phyloP scores from a whole-genome alignment of 139 green algal species.

The Yamagishiella unicocca region DNA sequence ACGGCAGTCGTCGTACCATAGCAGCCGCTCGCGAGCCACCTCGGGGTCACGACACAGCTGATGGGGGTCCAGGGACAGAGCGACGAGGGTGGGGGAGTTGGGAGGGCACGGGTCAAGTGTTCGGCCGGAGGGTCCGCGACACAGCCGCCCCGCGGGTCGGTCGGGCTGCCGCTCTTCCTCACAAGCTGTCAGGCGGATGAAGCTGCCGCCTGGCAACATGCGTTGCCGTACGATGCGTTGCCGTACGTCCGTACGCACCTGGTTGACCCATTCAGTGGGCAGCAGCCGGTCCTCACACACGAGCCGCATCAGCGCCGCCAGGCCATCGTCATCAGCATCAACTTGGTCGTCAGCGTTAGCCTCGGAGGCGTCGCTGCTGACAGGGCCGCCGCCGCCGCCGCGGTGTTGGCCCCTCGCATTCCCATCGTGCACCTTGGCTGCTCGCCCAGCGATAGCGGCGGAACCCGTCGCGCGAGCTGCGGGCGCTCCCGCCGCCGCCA shows the following conservation, averaged over 20 bases:
- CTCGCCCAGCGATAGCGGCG: too few relatives aligned
- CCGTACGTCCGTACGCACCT: not conserved
- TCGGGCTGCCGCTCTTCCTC: too few relatives aligned
- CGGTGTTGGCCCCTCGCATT: too few relatives aligned
- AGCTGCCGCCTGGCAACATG: too few relatives aligned
- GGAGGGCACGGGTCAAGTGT: too few relatives aligned
- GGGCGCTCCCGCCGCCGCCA: not conserved
- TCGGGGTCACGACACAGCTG: conserved; percentile 19
- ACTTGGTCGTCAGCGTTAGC: not conserved
- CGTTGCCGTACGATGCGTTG: too few relatives aligned
- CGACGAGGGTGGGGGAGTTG: not conserved
- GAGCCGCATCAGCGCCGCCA: not conserved
- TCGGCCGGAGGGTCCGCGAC: too few relatives aligned
- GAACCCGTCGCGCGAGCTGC: not conserved
- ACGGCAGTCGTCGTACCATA: conserved; percentile 35
- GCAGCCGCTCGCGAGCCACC: not conserved
- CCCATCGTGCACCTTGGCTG: too few relatives aligned
- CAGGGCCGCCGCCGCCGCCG: not conserved
- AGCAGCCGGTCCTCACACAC: not conserved
- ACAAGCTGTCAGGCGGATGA: too few relatives aligned
- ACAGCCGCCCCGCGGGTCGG: too few relatives aligned
- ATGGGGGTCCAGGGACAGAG: not conserved
- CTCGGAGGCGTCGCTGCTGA: not conserved
- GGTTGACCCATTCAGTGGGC: conserved; percentile 29
- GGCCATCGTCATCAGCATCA: not conserved